These are phyloP conservation scores for Myriosclerotinia curreyana DNA, from an alignment of 2,329 filamentous ascomycete genomes.

Conservation along the genomic window DNA sequence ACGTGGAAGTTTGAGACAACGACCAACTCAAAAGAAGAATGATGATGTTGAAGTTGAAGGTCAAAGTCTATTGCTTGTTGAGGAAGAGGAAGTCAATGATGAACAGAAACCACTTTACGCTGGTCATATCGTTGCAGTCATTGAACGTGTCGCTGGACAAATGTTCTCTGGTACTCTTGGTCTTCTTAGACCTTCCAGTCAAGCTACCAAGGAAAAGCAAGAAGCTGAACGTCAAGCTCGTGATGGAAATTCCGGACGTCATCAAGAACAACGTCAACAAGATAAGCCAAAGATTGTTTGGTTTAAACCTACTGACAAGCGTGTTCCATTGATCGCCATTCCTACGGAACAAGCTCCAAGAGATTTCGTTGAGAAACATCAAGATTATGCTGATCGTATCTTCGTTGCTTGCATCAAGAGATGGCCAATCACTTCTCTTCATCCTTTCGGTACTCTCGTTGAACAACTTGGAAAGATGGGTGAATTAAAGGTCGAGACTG, in stretches of 20 bases:
- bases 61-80: conserved; percentile 91
- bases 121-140: conserved; percentile 93
- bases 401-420: conserved; percentile 99
- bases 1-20: conserved; percentile 91
- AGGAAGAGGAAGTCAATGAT: conserved; percentile 98
- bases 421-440: conserved; percentile 99
- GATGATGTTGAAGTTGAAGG: conserved; percentile 98
- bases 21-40: conserved; percentile 99
- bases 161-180: conserved; percentile 99
- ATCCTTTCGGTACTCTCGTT: conserved; percentile 95
- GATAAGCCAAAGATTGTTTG: conserved; percentile 99
- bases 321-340: conserved; percentile 95
- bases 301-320: conserved; percentile 99
- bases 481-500: conserved; percentile 94
- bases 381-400: conserved; percentile 95
- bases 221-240: conserved; percentile 92
- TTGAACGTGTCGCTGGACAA: conserved; percentile 94
- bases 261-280: conserved; percentile 78
- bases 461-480: conserved; percentile 98
- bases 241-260: conserved; percentile 69
- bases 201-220: conserved; percentile 99
- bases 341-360: conserved; percentile 96
- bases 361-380: conserved; percentile 97
- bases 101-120: conserved; percentile 97
- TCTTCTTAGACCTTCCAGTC: conserved; percentile 89